Percentiles rank a stretch among this genome's conserved stretches.
Conservation (phyloP, 805 yeast genomes). For the Kuraishia borneana region DNA sequence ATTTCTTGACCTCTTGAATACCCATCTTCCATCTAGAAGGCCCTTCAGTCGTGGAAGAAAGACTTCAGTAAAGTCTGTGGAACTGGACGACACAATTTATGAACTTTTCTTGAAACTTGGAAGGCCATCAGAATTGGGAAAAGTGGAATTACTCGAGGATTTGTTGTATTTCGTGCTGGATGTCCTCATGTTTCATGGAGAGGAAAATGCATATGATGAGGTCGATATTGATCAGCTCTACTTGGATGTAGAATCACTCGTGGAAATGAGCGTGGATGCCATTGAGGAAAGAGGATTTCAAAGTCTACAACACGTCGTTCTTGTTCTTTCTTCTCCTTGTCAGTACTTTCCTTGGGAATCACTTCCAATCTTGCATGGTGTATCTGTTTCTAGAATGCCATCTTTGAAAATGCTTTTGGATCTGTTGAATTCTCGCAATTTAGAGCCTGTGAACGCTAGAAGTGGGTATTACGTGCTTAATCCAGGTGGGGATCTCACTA, state of each 20-base stretch:
- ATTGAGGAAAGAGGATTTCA: neutral
- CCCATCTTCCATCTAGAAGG: slow-evolving; percentile 36
- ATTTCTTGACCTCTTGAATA: slow-evolving; percentile 28
- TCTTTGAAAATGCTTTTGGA: slow-evolving; percentile 37
- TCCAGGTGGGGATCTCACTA: slow-evolving; percentile 67
- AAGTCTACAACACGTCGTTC: slow-evolving; percentile 41
- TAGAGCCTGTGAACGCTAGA: slow-evolving; percentile 5
- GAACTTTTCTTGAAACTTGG: slow-evolving; percentile 41
- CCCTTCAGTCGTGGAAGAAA: slow-evolving; percentile 9
- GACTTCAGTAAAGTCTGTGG: slow-evolving; percentile 7
- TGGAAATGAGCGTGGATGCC: slow-evolving; percentile 18
- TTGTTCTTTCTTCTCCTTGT: slow-evolving; percentile 59
- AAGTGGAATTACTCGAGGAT: slow-evolving; percentile 43
- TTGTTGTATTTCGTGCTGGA: slow-evolving; percentile 53
- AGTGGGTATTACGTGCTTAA: slow-evolving; percentile 60
- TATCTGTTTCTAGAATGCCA: slow-evolving; percentile 68
- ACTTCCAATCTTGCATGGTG: slow-evolving; percentile 37
- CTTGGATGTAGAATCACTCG: slow-evolving; percentile 36
- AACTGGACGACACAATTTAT: slow-evolving; percentile 32
- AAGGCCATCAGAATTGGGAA: slow-evolving; percentile 16
- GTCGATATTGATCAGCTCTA: slow-evolving; percentile 46
- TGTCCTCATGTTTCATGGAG: slow-evolving; percentile 50
- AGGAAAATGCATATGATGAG: slow-evolving; percentile 52
- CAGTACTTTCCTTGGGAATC: slow-evolving; percentile 89
- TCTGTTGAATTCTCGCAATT: slow-evolving; percentile 15